Percentiles rank a stretch among this genome's conserved stretches.
Evolutionary conservation across 2,329 filamentous ascomycete genomes (phyloP).

Genomic region (Fusarium albidum): DNA sequence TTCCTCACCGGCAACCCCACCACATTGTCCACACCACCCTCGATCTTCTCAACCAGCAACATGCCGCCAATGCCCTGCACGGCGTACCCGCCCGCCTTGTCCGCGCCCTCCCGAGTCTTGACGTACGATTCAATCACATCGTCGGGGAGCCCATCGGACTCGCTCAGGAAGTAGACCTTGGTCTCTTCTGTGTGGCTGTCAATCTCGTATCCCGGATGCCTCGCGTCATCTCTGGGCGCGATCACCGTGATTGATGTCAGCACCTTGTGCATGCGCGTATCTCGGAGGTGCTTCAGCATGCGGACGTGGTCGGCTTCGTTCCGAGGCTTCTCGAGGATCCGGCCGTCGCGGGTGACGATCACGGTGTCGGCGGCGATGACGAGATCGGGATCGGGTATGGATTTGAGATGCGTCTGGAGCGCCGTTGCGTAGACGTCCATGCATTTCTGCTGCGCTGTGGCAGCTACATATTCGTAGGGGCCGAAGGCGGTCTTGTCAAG

Average conservation of each 20-base stretch:
- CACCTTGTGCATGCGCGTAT: slow-evolving; percentile 80
- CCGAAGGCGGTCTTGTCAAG: slow-evolving; percentile 77
- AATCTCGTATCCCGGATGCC: slow-evolving; percentile 85
- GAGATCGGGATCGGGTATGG: slow-evolving; percentile 75
- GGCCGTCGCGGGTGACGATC: slow-evolving; percentile 77
- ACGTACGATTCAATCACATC: slow-evolving; percentile 84
- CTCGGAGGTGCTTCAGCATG: slow-evolving; percentile 84
- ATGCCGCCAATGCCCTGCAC: slow-evolving; percentile 89
- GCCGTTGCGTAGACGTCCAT: slow-evolving; percentile 70
- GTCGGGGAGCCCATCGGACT: slow-evolving; percentile 68
- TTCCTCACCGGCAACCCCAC: slow-evolving; percentile 85
- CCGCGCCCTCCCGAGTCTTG: slow-evolving; percentile 86
- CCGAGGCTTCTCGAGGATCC: slow-evolving; percentile 90
- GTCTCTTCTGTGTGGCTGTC: slow-evolving; percentile 90
- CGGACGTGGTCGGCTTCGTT: slow-evolving; percentile 81
- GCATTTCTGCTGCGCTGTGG: slow-evolving; percentile 85
- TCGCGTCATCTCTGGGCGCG: slow-evolving; percentile 80
- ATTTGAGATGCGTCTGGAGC: slow-evolving; percentile 52
- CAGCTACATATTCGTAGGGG: slow-evolving; percentile 89
- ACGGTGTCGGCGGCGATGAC: slow-evolving; percentile 93
- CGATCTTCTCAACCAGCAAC: slow-evolving; percentile 86
- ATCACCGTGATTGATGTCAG: slow-evolving; percentile 88
- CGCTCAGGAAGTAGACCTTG: slow-evolving; percentile 82
- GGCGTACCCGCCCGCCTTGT: slow-evolving; percentile 96
- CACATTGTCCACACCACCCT: slow-evolving; percentile 93